Evolutionary conservation across 441 rosid species (phyloP).

Genomic region (Gossypium schwendimanii): DNA sequence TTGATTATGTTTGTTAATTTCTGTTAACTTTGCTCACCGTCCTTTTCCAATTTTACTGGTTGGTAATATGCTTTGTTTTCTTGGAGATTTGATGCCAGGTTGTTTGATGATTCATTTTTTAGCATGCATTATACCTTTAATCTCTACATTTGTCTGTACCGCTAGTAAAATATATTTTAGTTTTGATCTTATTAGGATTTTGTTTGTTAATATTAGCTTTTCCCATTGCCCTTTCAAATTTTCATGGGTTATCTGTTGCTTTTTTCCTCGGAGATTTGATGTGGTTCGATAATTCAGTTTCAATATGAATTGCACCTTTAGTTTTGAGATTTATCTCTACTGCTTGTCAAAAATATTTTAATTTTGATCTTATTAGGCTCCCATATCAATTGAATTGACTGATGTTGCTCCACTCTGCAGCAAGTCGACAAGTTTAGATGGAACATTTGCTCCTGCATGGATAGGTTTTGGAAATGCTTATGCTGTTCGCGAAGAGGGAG

Average conservation of each 20-base stretch:
- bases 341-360: background rate
- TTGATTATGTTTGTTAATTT: background rate
- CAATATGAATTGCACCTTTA: too few relatives aligned
- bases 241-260: too few relatives aligned
- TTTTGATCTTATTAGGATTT: too few relatives aligned
- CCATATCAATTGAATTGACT: background rate
- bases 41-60: background rate
- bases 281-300: too few relatives aligned
- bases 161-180: too few relatives aligned
- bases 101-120: too few relatives aligned
- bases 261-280: too few relatives aligned
- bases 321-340: too few relatives aligned
- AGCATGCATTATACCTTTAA: too few relatives aligned
- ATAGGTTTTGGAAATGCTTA: conserved; percentile 85
- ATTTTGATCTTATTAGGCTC: background rate
- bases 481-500: conserved; percentile 91
- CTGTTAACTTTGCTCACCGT: background rate
- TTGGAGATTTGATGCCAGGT: background rate
- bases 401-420: conserved; percentile 34
- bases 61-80: background rate
- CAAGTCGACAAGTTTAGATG: conserved; percentile 81
- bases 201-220: too few relatives aligned
- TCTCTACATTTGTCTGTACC: too few relatives aligned
- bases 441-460: conserved; percentile 85
- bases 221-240: too few relatives aligned